These are phyloP conservation scores for Phytophthora pinifolia DNA, from an alignment of 352 stramenopile genomes.

Conservation along the genomic window DNA sequence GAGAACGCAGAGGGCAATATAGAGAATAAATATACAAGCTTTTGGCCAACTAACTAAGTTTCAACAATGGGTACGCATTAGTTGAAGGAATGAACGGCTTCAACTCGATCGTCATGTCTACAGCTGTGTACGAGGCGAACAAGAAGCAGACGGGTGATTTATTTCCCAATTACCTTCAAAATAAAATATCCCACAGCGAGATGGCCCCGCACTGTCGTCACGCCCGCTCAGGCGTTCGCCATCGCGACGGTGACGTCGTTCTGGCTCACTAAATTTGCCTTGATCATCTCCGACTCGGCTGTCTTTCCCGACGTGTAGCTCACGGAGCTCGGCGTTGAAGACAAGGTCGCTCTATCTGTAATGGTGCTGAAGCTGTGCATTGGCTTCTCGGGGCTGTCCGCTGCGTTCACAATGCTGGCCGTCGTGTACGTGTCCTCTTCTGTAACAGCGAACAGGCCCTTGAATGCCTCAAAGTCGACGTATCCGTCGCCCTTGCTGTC, in stretches of 20 bases:
- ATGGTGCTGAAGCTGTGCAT: constrained; percentile 24
- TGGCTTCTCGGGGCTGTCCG: constrained; percentile 21
- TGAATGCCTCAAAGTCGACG: constrained; percentile 92
- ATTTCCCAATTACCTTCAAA: constrained; percentile 14
- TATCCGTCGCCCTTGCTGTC: constrained; percentile 77
- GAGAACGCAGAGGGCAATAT: too few relatives aligned
- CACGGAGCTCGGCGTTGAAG: constrained; percentile 16
- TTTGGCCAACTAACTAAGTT: too few relatives aligned
- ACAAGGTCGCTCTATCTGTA: constrained; percentile 16
- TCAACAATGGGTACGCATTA: too few relatives aligned
- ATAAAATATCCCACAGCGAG: constrained; percentile 19
- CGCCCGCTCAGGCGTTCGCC: constrained; percentile 9
- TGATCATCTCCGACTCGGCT: constrained; percentile 14
- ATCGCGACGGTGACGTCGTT: constrained; percentile 21
- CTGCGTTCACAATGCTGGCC: constrained; percentile 14
- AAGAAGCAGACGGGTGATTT: too few relatives aligned
- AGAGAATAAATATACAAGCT: too few relatives aligned
- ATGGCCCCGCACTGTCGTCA: background rate
- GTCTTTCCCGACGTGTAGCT: constrained; percentile 13
- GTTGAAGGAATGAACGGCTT: too few relatives aligned
- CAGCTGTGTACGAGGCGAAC: too few relatives aligned
- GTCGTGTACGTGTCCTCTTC: constrained; percentile 34
- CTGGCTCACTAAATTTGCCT: constrained; percentile 10
- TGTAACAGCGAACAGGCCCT: constrained; percentile 57
- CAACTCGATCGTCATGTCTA: too few relatives aligned